Evolutionary conservation across 106 monocot species (phyloP).

Genomic region (Acorus calamus): DNA sequence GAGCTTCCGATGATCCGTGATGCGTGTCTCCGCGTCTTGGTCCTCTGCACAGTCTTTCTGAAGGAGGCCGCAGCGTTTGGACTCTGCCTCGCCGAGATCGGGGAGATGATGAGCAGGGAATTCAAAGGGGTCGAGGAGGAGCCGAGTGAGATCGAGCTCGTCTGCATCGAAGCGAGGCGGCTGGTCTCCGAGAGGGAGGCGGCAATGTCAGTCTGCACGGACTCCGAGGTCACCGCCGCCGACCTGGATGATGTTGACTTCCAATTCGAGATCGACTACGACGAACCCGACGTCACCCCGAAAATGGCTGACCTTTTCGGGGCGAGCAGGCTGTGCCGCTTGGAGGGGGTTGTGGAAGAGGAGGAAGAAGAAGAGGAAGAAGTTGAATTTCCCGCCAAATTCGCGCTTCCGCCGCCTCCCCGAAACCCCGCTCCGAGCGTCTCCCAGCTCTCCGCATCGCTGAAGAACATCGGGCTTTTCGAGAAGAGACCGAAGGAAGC

Average conservation of each 20-base stretch:
- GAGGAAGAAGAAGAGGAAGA: conserved; percentile 17
- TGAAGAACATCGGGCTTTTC: conserved; percentile 14
- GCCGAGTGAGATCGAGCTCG: conserved; percentile 61
- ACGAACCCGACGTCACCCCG: conserved; percentile 5
- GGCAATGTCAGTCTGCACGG: not conserved
- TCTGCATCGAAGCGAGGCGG: conserved; percentile 56
- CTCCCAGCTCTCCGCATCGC: conserved; percentile 12
- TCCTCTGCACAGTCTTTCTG: conserved; percentile 60
- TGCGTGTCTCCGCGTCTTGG: conserved; percentile 22
- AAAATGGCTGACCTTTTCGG: conserved; percentile 6
- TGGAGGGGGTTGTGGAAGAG: conserved; percentile 22
- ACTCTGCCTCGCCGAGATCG: conserved; percentile 62
- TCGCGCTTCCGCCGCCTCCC: no score
- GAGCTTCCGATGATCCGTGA: conserved; percentile 25
- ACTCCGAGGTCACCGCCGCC: not conserved
- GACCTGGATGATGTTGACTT: conserved; percentile 19
- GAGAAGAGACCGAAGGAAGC: conserved; percentile 7
- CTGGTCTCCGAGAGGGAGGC: conserved; percentile 28
- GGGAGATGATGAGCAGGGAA: conserved; percentile 77
- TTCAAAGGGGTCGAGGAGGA: conserved; percentile 49
- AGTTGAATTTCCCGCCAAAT: not conserved
- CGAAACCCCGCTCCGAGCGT: not conserved
- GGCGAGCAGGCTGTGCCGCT: conserved; percentile 3
- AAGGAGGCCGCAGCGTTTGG: conserved; percentile 56
- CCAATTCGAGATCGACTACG: conserved; percentile 33